A percentile compares a stretch with the other conserved stretches of the same genome.
These are phyloP conservation scores for Globisporangium barbulae DNA, from an alignment of 352 stramenopile genomes.

Conservation along the genomic window DNA sequence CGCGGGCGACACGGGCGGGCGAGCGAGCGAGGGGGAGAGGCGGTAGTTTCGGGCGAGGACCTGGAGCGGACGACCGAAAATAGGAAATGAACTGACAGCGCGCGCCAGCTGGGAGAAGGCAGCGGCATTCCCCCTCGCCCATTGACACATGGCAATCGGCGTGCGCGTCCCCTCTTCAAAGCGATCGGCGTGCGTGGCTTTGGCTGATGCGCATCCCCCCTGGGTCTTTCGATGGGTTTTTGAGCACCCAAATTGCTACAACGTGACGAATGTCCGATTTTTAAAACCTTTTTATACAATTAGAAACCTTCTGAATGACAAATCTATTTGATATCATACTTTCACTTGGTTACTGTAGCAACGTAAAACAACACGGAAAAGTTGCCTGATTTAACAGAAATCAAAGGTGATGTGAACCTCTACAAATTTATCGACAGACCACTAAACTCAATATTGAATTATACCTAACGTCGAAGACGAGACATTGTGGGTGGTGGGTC, in stretches of 20 bases:
- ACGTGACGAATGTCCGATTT: not conserved
- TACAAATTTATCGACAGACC: not conserved
- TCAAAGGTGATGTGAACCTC: not conserved
- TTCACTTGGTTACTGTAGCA: too few species aligned
- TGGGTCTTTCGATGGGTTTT: not conserved
- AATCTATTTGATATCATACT: not conserved
- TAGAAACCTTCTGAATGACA: not conserved
- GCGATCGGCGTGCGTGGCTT: not conserved
- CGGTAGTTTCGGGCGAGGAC: conserved; percentile 14
- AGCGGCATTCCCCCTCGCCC: too few species aligned
- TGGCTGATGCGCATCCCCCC: not conserved
- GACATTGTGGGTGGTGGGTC: not conserved
- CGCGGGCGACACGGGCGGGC: not conserved
- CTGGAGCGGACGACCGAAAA: conserved; percentile 14
- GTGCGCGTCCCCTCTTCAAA: not conserved
- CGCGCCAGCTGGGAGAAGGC: not conserved
- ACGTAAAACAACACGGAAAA: too few species aligned
- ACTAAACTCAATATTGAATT: not conserved
- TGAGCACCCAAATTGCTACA: not conserved
- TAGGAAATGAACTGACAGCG: conserved; percentile 11
- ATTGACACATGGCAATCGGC: not conserved
- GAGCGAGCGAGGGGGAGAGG: not conserved
- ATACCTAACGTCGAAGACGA: conserved; percentile 6
- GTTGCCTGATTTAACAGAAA: not conserved
- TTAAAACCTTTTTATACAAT: not conserved